Evolutionary conservation across 805 yeast species (phyloP), one percentile per base, ranked within the genome.

Genomic region (Teunomyces tritomae): DNA sequence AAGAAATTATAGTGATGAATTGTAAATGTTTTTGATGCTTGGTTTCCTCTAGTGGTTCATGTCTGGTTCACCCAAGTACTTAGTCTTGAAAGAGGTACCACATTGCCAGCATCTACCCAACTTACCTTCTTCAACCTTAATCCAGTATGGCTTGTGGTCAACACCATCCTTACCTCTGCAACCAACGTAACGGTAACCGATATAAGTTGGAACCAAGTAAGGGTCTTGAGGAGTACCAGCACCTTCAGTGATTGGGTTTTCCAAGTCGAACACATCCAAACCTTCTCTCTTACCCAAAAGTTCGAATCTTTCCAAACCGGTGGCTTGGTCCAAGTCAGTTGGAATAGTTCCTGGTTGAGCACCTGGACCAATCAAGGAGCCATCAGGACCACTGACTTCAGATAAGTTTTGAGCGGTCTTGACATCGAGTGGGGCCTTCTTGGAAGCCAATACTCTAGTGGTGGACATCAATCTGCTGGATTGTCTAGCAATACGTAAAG

Each of bases 101-200:
- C 98, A 92, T 73, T 94, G 97, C 96, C 97, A 89, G 77, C 97
- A 94, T 84, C 99, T 89, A 58, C 87, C 87, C 52, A 86, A 86
- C 72, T 88, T 77, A 43, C 81, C 87, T 56, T 78, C 81, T 57
- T 90, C 86, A 62, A 95, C 95, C 73, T 83, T 84, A 77, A 91
- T 81, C 97, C 97, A 92, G 85, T 84, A 82, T 57, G 89, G 82
- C 62, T 82, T 84, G 74, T 91, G 98, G 57, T 94, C 85, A 49
- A 90, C 95, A 64, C 96, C 97, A 33, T 56, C 58, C 58, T 88
- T 81, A 65, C 99, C 99, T 56, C 95, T 86, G 78, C 99, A 94
- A 55, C 98, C 99, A 63, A 94, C 91, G 68, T 89, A 92, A 78
- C 97, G 87, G 79, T 82, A 83, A 60, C 88, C 89, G 68, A 90